Conservation (phyloP, 139 green algal species). For the Gonium pectorale region DNA sequence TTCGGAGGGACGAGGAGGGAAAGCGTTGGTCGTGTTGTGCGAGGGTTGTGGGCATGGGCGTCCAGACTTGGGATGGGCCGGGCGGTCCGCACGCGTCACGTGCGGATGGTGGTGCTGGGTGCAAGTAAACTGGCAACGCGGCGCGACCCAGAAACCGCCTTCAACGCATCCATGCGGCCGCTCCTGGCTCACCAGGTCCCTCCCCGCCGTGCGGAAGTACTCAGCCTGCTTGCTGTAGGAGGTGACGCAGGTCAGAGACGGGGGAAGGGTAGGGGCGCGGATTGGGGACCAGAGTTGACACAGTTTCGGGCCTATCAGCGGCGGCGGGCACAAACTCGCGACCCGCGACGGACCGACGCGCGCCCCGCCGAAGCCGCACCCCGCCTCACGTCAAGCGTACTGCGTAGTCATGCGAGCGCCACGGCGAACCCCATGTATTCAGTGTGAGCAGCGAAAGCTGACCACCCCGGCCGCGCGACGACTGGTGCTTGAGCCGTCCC, state of each 20-base stretch:
- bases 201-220: conserved; percentile 1
- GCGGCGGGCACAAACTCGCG: no score
- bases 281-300: not conserved
- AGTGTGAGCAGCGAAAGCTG: conserved; percentile 16
- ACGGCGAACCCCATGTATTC: conserved; percentile 3
- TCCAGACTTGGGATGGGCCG: no score
- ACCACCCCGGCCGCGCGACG: no score
- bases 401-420: not conserved
- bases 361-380: not conserved
- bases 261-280: not conserved
- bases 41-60: no score
- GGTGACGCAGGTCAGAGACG: no score
- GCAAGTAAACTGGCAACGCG: not conserved
- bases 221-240: conserved; percentile 9
- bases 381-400: not conserved
- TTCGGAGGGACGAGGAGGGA: no score
- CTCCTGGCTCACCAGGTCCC: not conserved
- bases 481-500: no score
- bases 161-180: not conserved
- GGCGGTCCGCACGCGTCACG: no score
- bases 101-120: no score
- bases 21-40: no score
- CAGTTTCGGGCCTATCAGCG: no score
- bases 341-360: no score
- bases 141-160: not conserved